Evolutionary conservation across 192 early-diverging fungal genomes (phyloP).

Genomic region (Backusella circina): DNA sequence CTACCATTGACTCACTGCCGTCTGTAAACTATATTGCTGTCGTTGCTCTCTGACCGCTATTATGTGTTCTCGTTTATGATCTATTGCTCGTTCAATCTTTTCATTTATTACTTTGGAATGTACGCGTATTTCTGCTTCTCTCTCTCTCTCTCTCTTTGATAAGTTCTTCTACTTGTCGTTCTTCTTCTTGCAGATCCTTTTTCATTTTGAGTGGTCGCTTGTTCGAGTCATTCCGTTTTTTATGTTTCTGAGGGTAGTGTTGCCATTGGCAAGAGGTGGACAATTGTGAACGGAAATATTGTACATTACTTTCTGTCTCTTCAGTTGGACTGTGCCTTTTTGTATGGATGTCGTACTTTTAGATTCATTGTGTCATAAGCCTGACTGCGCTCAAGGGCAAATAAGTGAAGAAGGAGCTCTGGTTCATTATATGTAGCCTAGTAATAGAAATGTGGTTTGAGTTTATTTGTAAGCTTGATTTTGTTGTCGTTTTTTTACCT

Average conservation of each 20-base stretch:
- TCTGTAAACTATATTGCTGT: slow-evolving; percentile 19
- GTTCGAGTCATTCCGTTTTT: slow-evolving; percentile 53
- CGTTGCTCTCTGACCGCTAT: slow-evolving; percentile 15
- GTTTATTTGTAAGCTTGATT: neutral
- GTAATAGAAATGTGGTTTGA: neutral
- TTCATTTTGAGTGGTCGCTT: slow-evolving; percentile 49
- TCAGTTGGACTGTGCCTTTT: slow-evolving; percentile 30
- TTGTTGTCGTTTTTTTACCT: slow-evolving; percentile 34
- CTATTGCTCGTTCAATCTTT: slow-evolving; percentile 25
- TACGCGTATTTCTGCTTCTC: slow-evolving; percentile 31
- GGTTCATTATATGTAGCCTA: slow-evolving; percentile 40
- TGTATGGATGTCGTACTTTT: slow-evolving; percentile 43
- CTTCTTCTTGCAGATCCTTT: slow-evolving; percentile 43
- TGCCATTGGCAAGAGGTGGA: slow-evolving; percentile 59
- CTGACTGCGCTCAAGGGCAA: slow-evolving; percentile 40
- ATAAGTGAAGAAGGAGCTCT: slow-evolving; percentile 50
- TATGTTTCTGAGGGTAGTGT: slow-evolving; percentile 43
- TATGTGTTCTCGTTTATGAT: slow-evolving; percentile 26
- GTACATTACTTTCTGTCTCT: slow-evolving; percentile 67
- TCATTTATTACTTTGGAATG: slow-evolving; percentile 33
- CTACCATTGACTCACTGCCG: slow-evolving; percentile 7
- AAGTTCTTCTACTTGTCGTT: slow-evolving; percentile 35
- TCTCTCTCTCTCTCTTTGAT: slow-evolving; percentile 35
- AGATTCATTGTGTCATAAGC: slow-evolving; percentile 45
- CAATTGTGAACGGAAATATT: slow-evolving; percentile 54